Evolutionary conservation across 352 stramenopile species (phyloP), one percentile per base, ranked within the genome.

Genomic region (Albugo candida): DNA sequence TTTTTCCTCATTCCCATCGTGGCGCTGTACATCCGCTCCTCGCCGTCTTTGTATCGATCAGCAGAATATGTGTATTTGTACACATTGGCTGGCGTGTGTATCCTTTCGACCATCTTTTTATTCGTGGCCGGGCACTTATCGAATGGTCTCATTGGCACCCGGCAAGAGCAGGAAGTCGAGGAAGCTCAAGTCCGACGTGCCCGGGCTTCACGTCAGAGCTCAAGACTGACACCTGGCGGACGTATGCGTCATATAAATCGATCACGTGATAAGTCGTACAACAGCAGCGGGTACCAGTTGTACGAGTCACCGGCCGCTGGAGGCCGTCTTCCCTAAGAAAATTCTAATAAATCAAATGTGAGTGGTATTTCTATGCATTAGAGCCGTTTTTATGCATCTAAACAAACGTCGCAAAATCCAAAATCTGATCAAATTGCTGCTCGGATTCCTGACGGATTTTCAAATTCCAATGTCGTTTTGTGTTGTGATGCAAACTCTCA

Each of bases 401-500:
- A 31, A 31, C 24, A 31, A 31, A 31, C 3, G 24, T 31, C 24
- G 74, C 71, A 53, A 72, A 91, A 55, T 91, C 78, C 8, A 91
- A 57, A 6, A 75, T 69, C 8, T 66, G 63, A 48, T 91, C 74
- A 43, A 91, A 91, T 45, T 81, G 63, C 16, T 51, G 63, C 49
- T 83, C 74, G 10, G 70, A 82, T 13, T 67, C 65, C n/a, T 48
- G 63, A 20, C 71, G 72, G 41, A 91, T 74, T 13, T 52, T 59
- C 16, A 76, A 63, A 63, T 88, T 66, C 78, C 78, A 91, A 48
- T 91, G 78, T 4, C n/a, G 34, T 14, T 63, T 58, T 10, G 71
- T 47, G 38, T 84, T 84, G 0, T 47, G 40, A 52, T 88, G 65
- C 48, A 91, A 67, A 17, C 68, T 73, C 5, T 62, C 54, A 2